Evolutionary conservation across 345 rosid species (phyloP).

Genomic region (Dovyalis caffra): DNA sequence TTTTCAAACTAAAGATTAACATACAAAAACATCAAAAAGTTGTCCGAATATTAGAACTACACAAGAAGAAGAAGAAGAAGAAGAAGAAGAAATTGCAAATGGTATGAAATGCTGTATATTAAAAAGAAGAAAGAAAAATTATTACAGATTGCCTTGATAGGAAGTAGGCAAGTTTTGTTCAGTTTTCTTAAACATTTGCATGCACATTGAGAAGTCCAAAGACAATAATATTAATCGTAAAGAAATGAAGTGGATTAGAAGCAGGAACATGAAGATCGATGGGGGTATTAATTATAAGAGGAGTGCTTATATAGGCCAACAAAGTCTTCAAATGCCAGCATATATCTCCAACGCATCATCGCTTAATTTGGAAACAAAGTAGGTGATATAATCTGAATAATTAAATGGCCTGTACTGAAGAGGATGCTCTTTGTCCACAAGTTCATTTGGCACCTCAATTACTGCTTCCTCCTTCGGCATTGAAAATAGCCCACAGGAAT

Average conservation of each 20-base stretch:
- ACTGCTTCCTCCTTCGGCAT: slow-evolving; percentile 37
- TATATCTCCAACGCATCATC: slow-evolving; percentile 46
- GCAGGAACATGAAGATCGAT: not conserved
- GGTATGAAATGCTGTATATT: not conserved
- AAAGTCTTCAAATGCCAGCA: slow-evolving; percentile 29
- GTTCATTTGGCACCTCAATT: slow-evolving; percentile 33
- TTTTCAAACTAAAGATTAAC: no score
- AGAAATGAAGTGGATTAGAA: not conserved
- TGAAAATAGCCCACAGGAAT: slow-evolving; percentile 40
- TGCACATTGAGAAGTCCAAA: not conserved
- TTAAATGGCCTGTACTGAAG: slow-evolving; percentile 45
- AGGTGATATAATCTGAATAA: slow-evolving; percentile 39
- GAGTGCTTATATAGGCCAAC: not conserved
- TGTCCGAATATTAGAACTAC: no score
- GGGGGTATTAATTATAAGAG: not conserved
- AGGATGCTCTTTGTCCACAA: slow-evolving; percentile 50
- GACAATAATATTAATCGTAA: no score
- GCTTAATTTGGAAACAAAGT: slow-evolving; percentile 30
- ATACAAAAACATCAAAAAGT: no score
- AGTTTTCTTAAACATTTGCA: not conserved
- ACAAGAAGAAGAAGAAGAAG: no score
- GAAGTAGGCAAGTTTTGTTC: not conserved
- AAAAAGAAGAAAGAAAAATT: not conserved
- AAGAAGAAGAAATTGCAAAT: no score
- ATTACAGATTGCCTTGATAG: not conserved